Conservation (phyloP, 1,284 basidiomycete genomes). For the Trichosporon sp. region DNA sequence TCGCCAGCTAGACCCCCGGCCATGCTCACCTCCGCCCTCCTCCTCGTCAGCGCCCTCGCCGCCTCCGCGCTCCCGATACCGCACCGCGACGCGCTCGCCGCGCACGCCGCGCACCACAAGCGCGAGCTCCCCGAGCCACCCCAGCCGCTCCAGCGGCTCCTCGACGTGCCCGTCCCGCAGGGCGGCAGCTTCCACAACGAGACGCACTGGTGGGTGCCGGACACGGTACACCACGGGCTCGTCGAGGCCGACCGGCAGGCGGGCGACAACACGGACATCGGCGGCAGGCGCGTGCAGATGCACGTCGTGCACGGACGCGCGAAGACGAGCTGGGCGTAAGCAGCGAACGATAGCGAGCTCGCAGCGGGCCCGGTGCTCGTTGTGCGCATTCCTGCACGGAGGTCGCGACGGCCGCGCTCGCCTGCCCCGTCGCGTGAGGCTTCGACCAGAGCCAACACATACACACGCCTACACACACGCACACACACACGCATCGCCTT, state of each 20-base stretch:
- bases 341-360: not conserved
- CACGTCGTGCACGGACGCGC: not conserved
- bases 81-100: not conserved
- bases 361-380: not conserved
- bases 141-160: not conserved
- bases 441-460: not conserved
- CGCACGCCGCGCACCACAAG: not conserved
- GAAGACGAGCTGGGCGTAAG: slow-evolving; percentile 1
- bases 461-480: no score
- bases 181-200: slow-evolving; percentile 9
- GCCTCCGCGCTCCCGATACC: not conserved
- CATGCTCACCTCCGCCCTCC: not conserved
- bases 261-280: not conserved
- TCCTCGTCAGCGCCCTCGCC: not conserved
- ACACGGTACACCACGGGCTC: slow-evolving; percentile 3
- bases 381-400: not conserved
- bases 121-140: not conserved
- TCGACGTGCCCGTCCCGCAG: not conserved
- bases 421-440: not conserved
- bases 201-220: slow-evolving; percentile 13
- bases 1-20: no score
- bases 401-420: not conserved
- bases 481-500: not conserved
- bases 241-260: not conserved
- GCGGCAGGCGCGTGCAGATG: not conserved